Conservation (phyloP, 2,329 filamentous ascomycete species). For the Metarhizium anisopliae region DNA sequence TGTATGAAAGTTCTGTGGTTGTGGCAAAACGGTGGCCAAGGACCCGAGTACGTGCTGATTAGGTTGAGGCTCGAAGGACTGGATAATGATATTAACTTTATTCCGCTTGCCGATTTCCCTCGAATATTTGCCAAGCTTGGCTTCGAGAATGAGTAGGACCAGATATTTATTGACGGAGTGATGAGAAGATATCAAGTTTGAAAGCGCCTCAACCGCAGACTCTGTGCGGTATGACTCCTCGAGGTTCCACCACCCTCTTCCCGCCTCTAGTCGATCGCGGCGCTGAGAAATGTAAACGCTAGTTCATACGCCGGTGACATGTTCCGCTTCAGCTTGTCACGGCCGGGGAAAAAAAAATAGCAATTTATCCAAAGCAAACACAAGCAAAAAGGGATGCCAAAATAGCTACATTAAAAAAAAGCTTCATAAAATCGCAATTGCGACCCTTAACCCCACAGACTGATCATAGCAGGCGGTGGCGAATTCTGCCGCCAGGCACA, state of each 20-base stretch:
- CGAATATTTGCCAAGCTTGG: too few relatives aligned
- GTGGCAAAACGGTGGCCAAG: not conserved
- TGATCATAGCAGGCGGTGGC: conserved; percentile 4
- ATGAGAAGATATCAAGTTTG: not conserved
- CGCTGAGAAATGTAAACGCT: not conserved
- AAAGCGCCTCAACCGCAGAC: not conserved
- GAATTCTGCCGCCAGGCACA: not conserved
- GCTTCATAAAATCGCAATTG: not conserved
- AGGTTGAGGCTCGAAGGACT: too few relatives aligned
- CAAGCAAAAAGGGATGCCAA: not conserved
- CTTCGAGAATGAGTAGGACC: not conserved
- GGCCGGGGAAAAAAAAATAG: too few relatives aligned
- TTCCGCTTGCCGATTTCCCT: too few relatives aligned
- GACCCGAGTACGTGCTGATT: too few relatives aligned
- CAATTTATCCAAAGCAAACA: too few relatives aligned
- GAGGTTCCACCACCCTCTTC: not conserved
- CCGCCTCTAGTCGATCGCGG: not conserved
- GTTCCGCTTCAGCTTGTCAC: too few relatives aligned
- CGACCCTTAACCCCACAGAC: not conserved
- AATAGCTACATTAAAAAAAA: not conserved
- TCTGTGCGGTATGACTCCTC: not conserved
- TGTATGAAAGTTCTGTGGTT: not conserved
- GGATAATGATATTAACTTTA: too few relatives aligned
- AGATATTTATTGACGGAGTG: not conserved
- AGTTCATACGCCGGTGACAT: not conserved